Percentiles rank a stretch among this genome's conserved stretches.
phyloP scores from a whole-genome alignment of 1,284 basidiomycete species.

The Pascua guehoae region DNA sequence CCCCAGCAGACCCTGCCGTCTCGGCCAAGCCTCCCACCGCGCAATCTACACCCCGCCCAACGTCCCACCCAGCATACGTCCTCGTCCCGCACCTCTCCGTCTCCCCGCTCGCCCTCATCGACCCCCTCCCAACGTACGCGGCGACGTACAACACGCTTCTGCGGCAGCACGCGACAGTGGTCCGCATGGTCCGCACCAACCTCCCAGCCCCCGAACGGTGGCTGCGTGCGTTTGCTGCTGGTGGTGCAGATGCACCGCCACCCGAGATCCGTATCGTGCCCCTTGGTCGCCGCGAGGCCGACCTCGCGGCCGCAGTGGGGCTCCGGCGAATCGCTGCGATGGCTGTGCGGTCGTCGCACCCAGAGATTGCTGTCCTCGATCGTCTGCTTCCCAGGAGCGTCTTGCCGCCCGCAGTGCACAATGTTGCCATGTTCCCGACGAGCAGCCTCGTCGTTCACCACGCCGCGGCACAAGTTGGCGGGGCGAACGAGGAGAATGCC shows the following conservation, averaged over 20 bases:
- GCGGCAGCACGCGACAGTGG: slow-evolving; percentile 28
- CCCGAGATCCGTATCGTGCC: slow-evolving; percentile 58
- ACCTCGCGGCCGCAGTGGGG: slow-evolving; percentile 62
- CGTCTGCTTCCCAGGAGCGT: slow-evolving; percentile 33
- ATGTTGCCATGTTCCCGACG: slow-evolving; percentile 49
- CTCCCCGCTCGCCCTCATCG: slow-evolving; percentile 35
- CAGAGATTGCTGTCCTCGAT: slow-evolving; percentile 20
- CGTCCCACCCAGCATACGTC: slow-evolving; percentile 27
- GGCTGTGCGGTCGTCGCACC: slow-evolving; percentile 52
- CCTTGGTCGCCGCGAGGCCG: slow-evolving; percentile 65
- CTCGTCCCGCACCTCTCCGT: slow-evolving; percentile 39
- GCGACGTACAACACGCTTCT: slow-evolving; percentile 45
- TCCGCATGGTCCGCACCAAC: slow-evolving; percentile 13
- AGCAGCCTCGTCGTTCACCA: slow-evolving; percentile 24
- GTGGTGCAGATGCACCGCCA: background rate
- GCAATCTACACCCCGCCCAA: too few species aligned
- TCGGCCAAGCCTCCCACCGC: background rate
- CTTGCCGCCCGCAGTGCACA: slow-evolving; percentile 36
- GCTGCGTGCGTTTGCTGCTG: background rate
- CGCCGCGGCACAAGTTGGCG: background rate
- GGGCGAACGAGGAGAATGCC: background rate
- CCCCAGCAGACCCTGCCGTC: background rate
- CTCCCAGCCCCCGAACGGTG: background rate
- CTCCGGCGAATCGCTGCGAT: slow-evolving; percentile 67
- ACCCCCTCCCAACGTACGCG: slow-evolving; percentile 37